Base-by-base conservation (phyloP, 2,329 filamentous ascomycete genomes). In the Hirsutella rhossiliensis region DNA sequence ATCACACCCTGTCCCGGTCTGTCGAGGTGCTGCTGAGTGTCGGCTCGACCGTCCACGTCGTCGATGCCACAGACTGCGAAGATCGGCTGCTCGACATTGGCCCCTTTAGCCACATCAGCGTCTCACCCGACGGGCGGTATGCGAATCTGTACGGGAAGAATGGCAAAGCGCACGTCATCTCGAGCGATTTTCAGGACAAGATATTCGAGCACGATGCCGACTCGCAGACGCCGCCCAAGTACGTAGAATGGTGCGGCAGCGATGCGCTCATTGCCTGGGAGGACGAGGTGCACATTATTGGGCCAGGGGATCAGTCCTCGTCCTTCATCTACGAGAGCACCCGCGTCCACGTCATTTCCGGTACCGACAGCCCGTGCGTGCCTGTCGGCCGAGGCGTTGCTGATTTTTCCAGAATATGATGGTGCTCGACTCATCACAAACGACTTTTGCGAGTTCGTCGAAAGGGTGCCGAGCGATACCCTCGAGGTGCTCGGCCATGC, bases 181-280 rank as follows among this genome's bases (percentile, higher is more conserved):
- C 87, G 40, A 90, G 87, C 56, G 90, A 98, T 61, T 97, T 97
- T 60, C 88, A 95, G 59, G 88, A 84, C 56, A 82, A 89, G 45
- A 71, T 95, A 49, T 90, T 88, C 58, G 89, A 97, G 64, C 90
- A 97, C 58, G 81, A 95, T 56, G 90, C 89, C 1, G 82, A 82
- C 52, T 89, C 87, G 11, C 84, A 83, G 60, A 94, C 87, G 5
- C 74, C 82, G 2, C 92, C 92, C 4, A 84, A 87, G 54, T 87
- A 92, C 50, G 75, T 98, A 48, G 83, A 92, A 55, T 98, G 92
- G 92, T 98, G 92, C 61, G 92, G 92, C 5, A 90, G 92, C 55
- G 90, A 97, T 62, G 87, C 89, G 13, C 84, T 95, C 27, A 79
- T 98, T 54, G 89, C 89, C 0, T 98, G 92, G 92, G 92, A 97